phyloP scores from a whole-genome alignment of 441 rosid genomes.

The Jatropha multifida region DNA sequence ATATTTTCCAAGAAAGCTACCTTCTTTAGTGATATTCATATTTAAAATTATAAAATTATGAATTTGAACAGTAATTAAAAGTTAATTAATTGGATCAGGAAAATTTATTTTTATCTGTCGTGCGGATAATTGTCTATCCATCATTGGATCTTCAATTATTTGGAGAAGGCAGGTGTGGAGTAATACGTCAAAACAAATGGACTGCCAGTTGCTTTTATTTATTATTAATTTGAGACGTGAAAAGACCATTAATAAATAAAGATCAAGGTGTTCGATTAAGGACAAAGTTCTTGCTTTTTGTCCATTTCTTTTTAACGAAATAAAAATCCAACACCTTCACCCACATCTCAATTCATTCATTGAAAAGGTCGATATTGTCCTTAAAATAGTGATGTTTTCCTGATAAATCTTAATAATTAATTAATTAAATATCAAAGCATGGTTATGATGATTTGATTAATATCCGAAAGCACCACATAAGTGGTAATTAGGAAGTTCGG shows the following conservation, averaged over 20 bases:
- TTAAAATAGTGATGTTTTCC: not conserved
- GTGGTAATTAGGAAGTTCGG: not conserved
- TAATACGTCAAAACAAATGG: slow-evolving; percentile 9
- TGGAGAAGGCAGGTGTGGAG: not conserved
- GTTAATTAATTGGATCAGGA: not conserved
- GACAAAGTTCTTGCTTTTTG: no score
- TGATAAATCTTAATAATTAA: not conserved
- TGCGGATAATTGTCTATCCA: not conserved
- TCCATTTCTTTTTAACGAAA: no score
- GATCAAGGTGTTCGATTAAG: not conserved
- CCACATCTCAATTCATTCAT: no score
- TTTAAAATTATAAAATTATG: no score
- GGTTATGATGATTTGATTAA: not conserved
- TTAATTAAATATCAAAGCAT: not conserved
- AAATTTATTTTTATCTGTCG: not conserved
- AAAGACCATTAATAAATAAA: not conserved
- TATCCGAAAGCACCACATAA: no score
- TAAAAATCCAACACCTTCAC: no score
- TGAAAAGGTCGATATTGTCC: slow-evolving; percentile 6
- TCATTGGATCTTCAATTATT: slow-evolving; percentile 9
- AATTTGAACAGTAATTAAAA: no score
- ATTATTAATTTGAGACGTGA: not conserved
- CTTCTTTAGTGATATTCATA: not conserved
- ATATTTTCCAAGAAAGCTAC: no score
- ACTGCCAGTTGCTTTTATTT: not conserved